Base-by-base conservation (phyloP, 352 stramenopile genomes). In the Phytophthora sp. region DNA sequence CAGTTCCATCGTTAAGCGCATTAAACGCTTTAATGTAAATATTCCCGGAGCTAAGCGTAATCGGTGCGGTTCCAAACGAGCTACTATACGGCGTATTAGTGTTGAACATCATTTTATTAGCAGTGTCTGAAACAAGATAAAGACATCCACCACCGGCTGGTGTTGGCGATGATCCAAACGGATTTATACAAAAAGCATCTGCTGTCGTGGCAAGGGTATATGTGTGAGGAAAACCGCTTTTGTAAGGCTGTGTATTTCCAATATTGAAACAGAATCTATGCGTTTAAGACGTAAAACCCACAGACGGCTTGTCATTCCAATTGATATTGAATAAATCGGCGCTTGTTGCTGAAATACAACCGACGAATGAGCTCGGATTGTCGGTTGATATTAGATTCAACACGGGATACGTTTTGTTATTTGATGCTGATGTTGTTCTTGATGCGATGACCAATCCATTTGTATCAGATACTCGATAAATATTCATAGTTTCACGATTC, bases 201-300 rank as follows among this genome's bases (percentile, higher is more conserved):
- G 27, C 43, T 24, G 34, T 28, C 18, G 35, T 31, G 21, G 17
- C 44, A 7, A 63, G 8, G 8, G 3, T 32, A 18, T 30, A 69
- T 43, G 44, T 59, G 53, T 58, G 41, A 38, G 60, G 60, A 30
- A 50, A 69, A n/a, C 52, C 51, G 4, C 5, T 45, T 42, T 62
- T 63, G 20, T 57, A 69, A 18, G 60, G 50, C 21, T 55, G 37
- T 38, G 51, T 44, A 52, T 50, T 57, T 12, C 60, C 60, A 46
- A 69, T 17, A 56, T 69, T 45, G 28, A 63, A 69, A 39, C 59
- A 59, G 50, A 62, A 61, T 44, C 51, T 4, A 54, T 68, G 59
- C 24, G 49, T 68, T 30, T 69, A 52, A 44, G 27, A 55, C 12
- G 49, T 66, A 15, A 67, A 55, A 13, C 50, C 58, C 20, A 54